Base-by-base conservation (phyloP, 352 stramenopile genomes). In the Pythium folliculosum region DNA sequence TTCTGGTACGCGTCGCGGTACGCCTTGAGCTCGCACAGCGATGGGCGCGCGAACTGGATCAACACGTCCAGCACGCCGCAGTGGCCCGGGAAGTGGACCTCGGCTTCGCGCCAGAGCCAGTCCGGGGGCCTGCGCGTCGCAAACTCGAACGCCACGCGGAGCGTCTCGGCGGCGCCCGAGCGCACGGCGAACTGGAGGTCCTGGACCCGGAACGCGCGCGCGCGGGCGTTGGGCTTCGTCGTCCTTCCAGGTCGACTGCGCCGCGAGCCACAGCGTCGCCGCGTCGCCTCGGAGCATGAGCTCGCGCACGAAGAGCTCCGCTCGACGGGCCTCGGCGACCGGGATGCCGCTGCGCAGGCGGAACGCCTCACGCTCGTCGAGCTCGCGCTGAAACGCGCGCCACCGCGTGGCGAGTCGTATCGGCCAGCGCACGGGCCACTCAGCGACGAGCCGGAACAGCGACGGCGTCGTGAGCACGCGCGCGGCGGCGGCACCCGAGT, bases 301-400 rank as follows among this genome's bases (percentile, higher is more conserved):
- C 37, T 60, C 53, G 53, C 53, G 53, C 53, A 60, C 49, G 22
- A 60, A 60, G 7, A 60, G 53, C n/a, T 60, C 53, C 30, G 49
- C 10, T 22, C 49, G 23, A n/a, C 53, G 53, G 10, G 32, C 37
- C 22, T 50, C 50, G 37, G 30, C 3, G 14, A 50, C 21, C 22
- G 53, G n/a, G 30, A 50, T 50, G 35, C 53, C 53, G 32, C 53
- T n/a, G 4, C n/a, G 53, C 30, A 44, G 21, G 37, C 53, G 53
- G 21, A 60, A 12, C 1, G 19, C 21, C 19, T 60, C 32, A n/a
- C 14, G 14, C 19, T 49, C 53, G 37, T 23, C 32, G 4, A 50
- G 13, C 9, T 9, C 3, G 8, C 17, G 2, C n/a, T 44, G 38
- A 16, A 49, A 37, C 35, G 32, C 21, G 10, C 21, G 53, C 53